These are phyloP conservation scores for Boletus rubescentipes DNA, from an alignment of 768 basidiomycete species.

Conservation along the genomic window DNA sequence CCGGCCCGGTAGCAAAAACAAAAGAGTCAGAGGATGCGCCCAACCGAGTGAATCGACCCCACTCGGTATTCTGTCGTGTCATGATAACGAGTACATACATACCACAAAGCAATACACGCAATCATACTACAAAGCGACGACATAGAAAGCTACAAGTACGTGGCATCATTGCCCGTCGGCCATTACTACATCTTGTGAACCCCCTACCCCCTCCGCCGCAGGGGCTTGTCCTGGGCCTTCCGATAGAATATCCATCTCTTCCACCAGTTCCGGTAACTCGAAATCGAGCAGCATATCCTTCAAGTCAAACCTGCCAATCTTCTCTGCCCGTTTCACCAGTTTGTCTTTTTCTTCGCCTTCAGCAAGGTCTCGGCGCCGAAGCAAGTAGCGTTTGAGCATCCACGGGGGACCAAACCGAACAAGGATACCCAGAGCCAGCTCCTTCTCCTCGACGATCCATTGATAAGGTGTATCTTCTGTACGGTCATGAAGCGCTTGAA, in stretches of 20 bases:
- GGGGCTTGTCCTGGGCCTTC: not conserved
- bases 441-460: constrained; percentile 27
- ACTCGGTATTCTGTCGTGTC: not conserved
- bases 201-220: not conserved
- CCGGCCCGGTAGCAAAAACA: not conserved
- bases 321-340: constrained; percentile 15
- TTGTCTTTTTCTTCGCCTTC: constrained; percentile 14
- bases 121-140: not conserved
- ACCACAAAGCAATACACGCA: not conserved
- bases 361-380: constrained; percentile 22
- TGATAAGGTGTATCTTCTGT: constrained; percentile 20
- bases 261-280: constrained; percentile 12
- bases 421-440: constrained; percentile 23
- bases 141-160: not conserved
- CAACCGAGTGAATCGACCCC: not conserved
- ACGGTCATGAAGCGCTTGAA: constrained; percentile 28
- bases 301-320: constrained; percentile 24
- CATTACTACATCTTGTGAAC: constrained; percentile 9
- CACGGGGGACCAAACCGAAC: constrained; percentile 23
- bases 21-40: not conserved
- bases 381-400: constrained; percentile 29
- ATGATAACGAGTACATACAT: too few species aligned
- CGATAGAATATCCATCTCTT: constrained; percentile 7
- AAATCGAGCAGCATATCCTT: constrained; percentile 22
- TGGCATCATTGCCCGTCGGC: not conserved